A percentile compares a stretch with the other conserved stretches of the same genome.
These are phyloP conservation scores for Coemansia sp. DNA, from an alignment of 192 early-diverging fungal species.

Conservation along the genomic window DNA sequence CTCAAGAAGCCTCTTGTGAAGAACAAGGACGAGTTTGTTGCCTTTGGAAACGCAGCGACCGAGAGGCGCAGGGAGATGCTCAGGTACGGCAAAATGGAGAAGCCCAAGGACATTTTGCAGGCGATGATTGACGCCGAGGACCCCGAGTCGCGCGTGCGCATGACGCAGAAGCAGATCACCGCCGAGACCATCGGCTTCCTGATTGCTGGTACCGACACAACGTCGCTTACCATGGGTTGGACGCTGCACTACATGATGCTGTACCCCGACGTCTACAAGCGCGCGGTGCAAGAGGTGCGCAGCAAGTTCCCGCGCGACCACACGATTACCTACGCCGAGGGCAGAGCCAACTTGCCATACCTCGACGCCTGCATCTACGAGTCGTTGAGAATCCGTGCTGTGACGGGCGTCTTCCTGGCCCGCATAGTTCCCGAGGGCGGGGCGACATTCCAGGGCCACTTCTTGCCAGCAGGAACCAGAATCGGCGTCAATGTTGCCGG, in stretches of 20 bases:
- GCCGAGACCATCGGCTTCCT: constrained; percentile 31
- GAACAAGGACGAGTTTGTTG: neutral
- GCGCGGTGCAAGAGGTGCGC: constrained; percentile 29
- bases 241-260: constrained; percentile 36
- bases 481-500: constrained; percentile 5
- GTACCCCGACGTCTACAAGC: constrained; percentile 18
- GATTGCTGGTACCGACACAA: constrained; percentile 44
- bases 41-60: constrained; percentile 12
- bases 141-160: constrained; percentile 27
- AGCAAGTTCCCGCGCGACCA: constrained; percentile 26
- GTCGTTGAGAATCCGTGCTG: constrained; percentile 4
- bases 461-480: constrained; percentile 30
- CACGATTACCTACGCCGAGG: constrained; percentile 30
- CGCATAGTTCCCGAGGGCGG: constrained; percentile 41
- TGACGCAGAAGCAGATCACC: constrained; percentile 30
- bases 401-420: constrained; percentile 17
- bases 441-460: constrained; percentile 33
- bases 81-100: constrained; percentile 10
- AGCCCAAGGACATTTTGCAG: constrained; percentile 49
- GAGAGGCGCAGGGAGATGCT: constrained; percentile 13
- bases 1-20: neutral
- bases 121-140: constrained; percentile 43
- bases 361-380: constrained; percentile 42
- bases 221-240: constrained; percentile 35
- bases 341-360: constrained; percentile 31